Base-by-base conservation (phyloP, 1,139 yeast genomes). In the Kazachstania sp. region DNA sequence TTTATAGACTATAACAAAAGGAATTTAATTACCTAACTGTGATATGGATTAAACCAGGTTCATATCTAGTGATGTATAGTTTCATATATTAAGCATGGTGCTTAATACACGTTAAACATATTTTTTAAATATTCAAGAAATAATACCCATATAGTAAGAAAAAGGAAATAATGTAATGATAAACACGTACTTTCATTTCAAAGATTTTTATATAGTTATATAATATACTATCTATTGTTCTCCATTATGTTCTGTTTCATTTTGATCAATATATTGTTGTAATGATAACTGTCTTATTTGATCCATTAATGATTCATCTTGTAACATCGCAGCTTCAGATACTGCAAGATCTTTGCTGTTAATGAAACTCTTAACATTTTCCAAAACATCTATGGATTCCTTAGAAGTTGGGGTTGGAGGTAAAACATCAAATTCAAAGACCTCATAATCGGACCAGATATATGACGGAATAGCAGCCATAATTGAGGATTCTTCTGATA, bases 401-500 rank as follows among this genome's bases (percentile, higher is more conserved):
- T 52, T 62, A 23, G 61, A 57, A 0, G 66, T 70, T 18, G 63
- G 57, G 26, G 58, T 62, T 12, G 90, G 88, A 1, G 92, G 90
- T 19, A 83, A 63, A 2, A 81, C 75, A 63, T 84, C 94, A 60
- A 76, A 84, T 55, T 84, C 94, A 56, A 71, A 78, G 15, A 79
- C 71, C 48, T 81, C 84, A 50, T 79, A 72, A 40, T 76, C 62
- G 1, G 74, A 71, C 84, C 87, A 84, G n/a, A 83, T 70, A 2
- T 66, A 58, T 39, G 71, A 61, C 0, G 94, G 94, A 16, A 83
- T 70, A 54, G 76, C 75, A 1, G 86, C 86, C 84, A 83, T 79
- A 0, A 81, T 73, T 44, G 78, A 74, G 30, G 78, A 79, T 60
- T 83, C 92, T 15, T 84, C 86, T 0, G 88, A 81, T 40, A 84